phyloP scores from a whole-genome alignment of 2,329 filamentous ascomycete genomes.

The Sporothrix pseudoabietina region DNA sequence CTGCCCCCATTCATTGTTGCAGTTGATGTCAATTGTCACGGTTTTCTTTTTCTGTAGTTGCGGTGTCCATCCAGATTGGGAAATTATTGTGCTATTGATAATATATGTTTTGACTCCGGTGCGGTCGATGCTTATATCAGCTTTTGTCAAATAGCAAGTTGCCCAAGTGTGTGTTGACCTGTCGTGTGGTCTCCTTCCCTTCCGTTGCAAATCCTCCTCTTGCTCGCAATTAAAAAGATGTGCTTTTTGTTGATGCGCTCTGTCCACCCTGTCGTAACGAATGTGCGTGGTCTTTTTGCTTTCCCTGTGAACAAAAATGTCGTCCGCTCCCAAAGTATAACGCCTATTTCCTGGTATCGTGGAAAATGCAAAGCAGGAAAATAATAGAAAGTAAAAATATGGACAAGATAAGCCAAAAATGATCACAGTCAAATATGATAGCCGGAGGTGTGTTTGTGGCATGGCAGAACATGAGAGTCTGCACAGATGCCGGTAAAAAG shows the following conservation, averaged over 20 bases:
- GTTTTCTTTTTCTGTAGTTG: not conserved
- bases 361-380: constrained; percentile 42
- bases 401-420: constrained; percentile 34
- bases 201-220: not conserved
- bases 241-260: not conserved
- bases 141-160: not conserved
- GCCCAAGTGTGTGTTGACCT: not conserved
- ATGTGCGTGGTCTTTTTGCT: constrained; percentile 6
- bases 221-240: not conserved
- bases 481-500: constrained; percentile 29
- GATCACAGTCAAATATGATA: constrained; percentile 28
- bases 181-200: not conserved
- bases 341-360: constrained; percentile 51
- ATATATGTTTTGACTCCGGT: not conserved
- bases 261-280: constrained; percentile 5
- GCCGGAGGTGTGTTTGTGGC: constrained; percentile 28
- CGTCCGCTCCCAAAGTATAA: constrained; percentile 37
- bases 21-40: not conserved
- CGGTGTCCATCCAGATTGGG: not conserved
- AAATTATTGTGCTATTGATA: not conserved
- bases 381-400: constrained; percentile 28
- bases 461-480: constrained; percentile 22
- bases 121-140: not conserved
- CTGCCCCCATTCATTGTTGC: not conserved
- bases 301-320: not conserved